These are phyloP conservation scores for Cenococcum geophilum DNA, from an alignment of 495 filamentous ascomycete species.

Conservation along the genomic window DNA sequence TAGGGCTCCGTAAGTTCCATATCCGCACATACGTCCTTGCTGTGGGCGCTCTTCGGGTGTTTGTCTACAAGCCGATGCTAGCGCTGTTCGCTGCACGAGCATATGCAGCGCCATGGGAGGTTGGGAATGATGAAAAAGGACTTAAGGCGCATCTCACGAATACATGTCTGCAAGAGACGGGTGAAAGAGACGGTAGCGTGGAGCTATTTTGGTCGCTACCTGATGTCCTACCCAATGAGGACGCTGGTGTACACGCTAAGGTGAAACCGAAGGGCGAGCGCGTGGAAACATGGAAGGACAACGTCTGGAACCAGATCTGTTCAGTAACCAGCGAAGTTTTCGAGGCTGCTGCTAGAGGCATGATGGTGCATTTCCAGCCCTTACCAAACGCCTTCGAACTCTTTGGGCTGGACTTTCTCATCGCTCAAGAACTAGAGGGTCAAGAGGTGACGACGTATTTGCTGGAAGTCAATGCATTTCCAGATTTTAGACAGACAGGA, in stretches of 20 bases:
- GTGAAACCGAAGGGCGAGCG: neutral
- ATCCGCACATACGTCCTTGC: slow-evolving; percentile 85
- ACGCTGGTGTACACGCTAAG: neutral
- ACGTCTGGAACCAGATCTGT: slow-evolving; percentile 67
- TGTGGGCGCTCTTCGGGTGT: slow-evolving; percentile 68
- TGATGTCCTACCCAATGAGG: slow-evolving; percentile 7
- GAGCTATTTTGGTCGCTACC: slow-evolving; percentile 64
- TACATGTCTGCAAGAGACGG: slow-evolving; percentile 73
- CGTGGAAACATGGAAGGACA: slow-evolving; percentile 47
- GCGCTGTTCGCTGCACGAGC: slow-evolving; percentile 75
- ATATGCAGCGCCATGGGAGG: slow-evolving; percentile 49
- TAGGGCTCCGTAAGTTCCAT: slow-evolving; percentile 78
- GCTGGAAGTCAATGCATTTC: slow-evolving; percentile 93
- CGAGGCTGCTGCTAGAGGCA: slow-evolving; percentile 71
- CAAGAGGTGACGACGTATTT: slow-evolving; percentile 57
- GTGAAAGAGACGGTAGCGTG: slow-evolving; percentile 55
- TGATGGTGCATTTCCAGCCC: slow-evolving; percentile 85
- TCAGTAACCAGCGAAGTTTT: slow-evolving; percentile 67
- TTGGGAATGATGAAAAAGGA: slow-evolving; percentile 32
- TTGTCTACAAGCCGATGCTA: slow-evolving; percentile 85
- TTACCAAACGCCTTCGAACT: slow-evolving; percentile 84
- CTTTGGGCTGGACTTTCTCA: slow-evolving; percentile 85
- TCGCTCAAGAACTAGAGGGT: slow-evolving; percentile 45
- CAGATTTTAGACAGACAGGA: slow-evolving; percentile 90
- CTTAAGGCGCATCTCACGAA: slow-evolving; percentile 82